Evolutionary conservation across 768 basidiomycete genomes (phyloP).

Genomic region (Coprinopsis strossmayeri): DNA sequence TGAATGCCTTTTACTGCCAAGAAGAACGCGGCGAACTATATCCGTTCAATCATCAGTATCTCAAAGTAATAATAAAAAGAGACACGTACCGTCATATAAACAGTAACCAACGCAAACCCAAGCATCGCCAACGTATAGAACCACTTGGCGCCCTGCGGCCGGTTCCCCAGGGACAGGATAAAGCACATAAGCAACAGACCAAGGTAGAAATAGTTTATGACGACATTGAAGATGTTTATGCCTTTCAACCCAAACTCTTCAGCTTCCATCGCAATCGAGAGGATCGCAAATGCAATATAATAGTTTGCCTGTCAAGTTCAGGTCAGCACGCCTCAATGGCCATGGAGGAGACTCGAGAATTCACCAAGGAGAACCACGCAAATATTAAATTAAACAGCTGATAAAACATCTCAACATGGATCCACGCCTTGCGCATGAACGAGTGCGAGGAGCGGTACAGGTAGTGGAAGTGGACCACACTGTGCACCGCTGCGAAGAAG

Average conservation of each 20-base stretch:
- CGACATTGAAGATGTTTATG: constrained; percentile 67
- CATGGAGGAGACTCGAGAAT: constrained; percentile 17
- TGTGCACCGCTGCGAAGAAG: constrained; percentile 96
- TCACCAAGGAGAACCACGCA: constrained; percentile 81
- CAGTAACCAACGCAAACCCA: constrained; percentile 83
- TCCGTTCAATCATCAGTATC: neutral
- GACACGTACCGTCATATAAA: constrained; percentile 86
- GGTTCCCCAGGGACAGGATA: constrained; percentile 81
- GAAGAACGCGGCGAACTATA: constrained; percentile 67
- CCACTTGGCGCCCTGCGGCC: constrained; percentile 87
- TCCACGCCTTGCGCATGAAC: constrained; percentile 83
- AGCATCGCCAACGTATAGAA: constrained; percentile 81
- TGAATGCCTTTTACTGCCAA: constrained; percentile 79
- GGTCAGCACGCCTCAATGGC: neutral
- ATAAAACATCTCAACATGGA: constrained; percentile 91
- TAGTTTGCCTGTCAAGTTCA: constrained; percentile 62
- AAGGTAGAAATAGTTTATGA: constrained; percentile 84
- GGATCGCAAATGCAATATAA: constrained; percentile 82
- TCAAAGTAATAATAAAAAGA: neutral
- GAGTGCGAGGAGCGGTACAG: constrained; percentile 87
- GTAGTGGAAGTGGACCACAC: constrained; percentile 89
- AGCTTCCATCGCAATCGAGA: constrained; percentile 71
- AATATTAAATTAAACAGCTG: constrained; percentile 88
- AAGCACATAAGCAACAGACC: constrained; percentile 86
- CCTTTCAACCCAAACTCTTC: constrained; percentile 46